Evolutionary conservation across 2,329 filamentous ascomycete genomes (phyloP), one percentile per base, ranked within the genome.

Genomic region (Nigrograna mackinnonii): DNA sequence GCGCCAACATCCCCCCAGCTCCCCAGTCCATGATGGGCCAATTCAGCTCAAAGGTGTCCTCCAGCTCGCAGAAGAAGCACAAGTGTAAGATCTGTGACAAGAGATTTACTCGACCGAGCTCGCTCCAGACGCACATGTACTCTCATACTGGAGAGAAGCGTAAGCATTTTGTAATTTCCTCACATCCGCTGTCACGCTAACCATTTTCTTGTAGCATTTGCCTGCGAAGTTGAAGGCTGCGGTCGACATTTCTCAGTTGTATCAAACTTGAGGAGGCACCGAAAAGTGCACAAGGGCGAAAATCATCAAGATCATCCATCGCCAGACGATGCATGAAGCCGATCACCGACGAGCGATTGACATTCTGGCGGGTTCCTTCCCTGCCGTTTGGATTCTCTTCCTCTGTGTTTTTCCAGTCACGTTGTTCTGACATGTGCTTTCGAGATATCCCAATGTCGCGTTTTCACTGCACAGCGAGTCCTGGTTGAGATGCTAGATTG

Each of bases 81-180:
- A 96, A 96, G 78, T 97, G 92, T 82, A 96, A 96, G 75, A 89
- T 97, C 46, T 97, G 92, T 76, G 92, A 96, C 72, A 96, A 97
- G 80, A 85, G 92, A 32, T 97, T 97, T 69, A 96, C 92, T 2
- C 83, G 92, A 41, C 92, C 92, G 2, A 96, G 91, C 65, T 96
- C 92, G 12, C 72, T 97, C 28, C 92, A 96, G 67, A 97, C 92
- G 22, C 92, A 97, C 67, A 96, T 96, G 88, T 96, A 96, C 74
- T 96, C 91, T 71, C 92, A 97, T 66, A 97, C 92, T 42, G 92
- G 92, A 66, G 92, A 97, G 71, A 97, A 97, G 76, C 92, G 91
- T 96, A 83, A 79, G 91, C n/a, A n/a, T n/a, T n/a, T n/a, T n/a
- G 31, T 33, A 12, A 33, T 85, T 16, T 21, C 32, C 7, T 16